These are phyloP conservation scores for Phalaenopsis aphrodite DNA, from an alignment of 106 monocot species.

Conservation along the genomic window DNA sequence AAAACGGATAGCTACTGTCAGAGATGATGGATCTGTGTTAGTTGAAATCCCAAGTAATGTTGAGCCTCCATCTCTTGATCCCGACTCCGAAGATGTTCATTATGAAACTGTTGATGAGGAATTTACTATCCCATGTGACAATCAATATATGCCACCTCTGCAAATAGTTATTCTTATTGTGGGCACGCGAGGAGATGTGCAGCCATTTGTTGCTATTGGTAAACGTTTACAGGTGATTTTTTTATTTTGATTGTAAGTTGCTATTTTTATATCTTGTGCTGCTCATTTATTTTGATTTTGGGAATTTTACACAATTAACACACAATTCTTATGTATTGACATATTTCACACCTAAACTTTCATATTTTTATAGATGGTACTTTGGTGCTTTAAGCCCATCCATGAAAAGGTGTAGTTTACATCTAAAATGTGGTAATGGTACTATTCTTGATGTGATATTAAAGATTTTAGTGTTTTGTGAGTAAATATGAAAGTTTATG, in stretches of 20 bases:
- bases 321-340: too few relatives aligned
- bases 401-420: too few relatives aligned
- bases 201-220: constrained; percentile 90
- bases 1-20: constrained; percentile 69
- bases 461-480: too few relatives aligned
- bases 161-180: constrained; percentile 93
- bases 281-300: not conserved
- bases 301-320: too few relatives aligned
- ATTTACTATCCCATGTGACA: constrained; percentile 30
- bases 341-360: too few relatives aligned
- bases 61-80: constrained; percentile 22
- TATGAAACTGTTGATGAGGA: constrained; percentile 45
- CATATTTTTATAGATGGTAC: too few relatives aligned
- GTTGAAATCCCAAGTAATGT: constrained; percentile 66
- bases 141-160: constrained; percentile 56
- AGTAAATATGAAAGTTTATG: too few relatives aligned
- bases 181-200: constrained; percentile 92
- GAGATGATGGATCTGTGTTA: constrained; percentile 70
- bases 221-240: constrained; percentile 70
- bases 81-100: constrained; percentile 20
- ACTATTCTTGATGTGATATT: too few relatives aligned
- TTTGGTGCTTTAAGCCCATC: too few relatives aligned
- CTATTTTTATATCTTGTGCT: not conserved
- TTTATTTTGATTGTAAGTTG: constrained; percentile 2
- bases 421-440: too few relatives aligned